Evolutionary conservation across 345 rosid species (phyloP), one percentile per base, ranked within the genome.

Genomic region (Dovyalis caffra): DNA sequence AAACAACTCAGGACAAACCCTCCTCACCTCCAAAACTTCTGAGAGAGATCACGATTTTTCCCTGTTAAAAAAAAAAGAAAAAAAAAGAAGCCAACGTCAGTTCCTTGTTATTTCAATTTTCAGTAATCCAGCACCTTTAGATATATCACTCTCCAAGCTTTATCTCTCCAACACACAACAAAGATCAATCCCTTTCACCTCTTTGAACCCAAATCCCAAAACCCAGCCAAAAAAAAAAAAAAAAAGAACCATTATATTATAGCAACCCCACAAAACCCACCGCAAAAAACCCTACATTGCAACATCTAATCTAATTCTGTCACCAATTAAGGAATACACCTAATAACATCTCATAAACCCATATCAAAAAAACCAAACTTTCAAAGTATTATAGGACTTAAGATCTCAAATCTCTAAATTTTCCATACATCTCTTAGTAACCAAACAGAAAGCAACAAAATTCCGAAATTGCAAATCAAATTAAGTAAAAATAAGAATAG

Each of bases 1-100:
- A 25, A 18, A 28, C 33, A 56, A 16, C 49, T 37, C 1, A 43
- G 26, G 26, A 3, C 4, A 51, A 56, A 3, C 4, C 2, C 16
- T 64, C 7, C 85, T 84, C 78, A 95, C 97, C 99, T 92, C 97
- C 97, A 95, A 82, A 92, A 95, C 86, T 92, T 88, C 83, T 86
- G 85, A 31, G 94, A 85, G 20, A 95, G 88, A 87, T 95, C 88
- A 15, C 97, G 86, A 87, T 86, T 87, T 84, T 95, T 95, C 61
- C 97, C 99, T 95, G 90, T 83, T 40, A 1, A 73, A 62, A 71
- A 18, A 71, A 71, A 37, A 10, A 51, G n/a, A n/a, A n/a, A n/a
- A n/a, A n/a, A n/a, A n/a, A n/a, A n/a, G n/a, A n/a, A n/a, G n/a
- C 10, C n/a, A 70, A 34, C 45, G 64, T 49, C 51, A 16, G 20